Evolutionary conservation across 192 early-diverging fungal species (phyloP).

Genomic region (Kappamyces sp.): DNA sequence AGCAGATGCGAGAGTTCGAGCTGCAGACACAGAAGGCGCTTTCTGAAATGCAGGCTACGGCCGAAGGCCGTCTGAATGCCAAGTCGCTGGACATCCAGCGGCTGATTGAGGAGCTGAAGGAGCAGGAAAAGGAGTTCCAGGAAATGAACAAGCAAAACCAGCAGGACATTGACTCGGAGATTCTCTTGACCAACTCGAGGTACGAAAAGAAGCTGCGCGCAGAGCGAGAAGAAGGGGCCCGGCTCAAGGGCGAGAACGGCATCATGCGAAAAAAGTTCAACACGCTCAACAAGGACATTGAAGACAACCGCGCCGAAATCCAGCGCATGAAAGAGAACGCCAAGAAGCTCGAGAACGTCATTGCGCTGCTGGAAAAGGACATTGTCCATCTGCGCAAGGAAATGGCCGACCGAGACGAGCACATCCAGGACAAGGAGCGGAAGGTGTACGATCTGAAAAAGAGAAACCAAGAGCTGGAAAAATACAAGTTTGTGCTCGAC

Average conservation of each 20-base stretch:
- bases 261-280: constrained; percentile 64
- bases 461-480: constrained; percentile 59
- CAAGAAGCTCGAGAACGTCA: constrained; percentile 38
- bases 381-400: constrained; percentile 45
- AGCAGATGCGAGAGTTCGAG: constrained; percentile 36
- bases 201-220: constrained; percentile 42
- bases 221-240: constrained; percentile 47
- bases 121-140: constrained; percentile 34
- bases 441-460: constrained; percentile 55
- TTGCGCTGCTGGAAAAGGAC: constrained; percentile 47
- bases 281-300: constrained; percentile 54
- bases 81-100: constrained; percentile 42
- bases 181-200: constrained; percentile 25
- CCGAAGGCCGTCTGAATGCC: constrained; percentile 33
- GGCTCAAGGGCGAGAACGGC: constrained; percentile 57
- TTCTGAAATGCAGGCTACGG: constrained; percentile 29
- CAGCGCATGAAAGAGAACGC: constrained; percentile 41
- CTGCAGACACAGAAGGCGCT: constrained; percentile 23
- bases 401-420: constrained; percentile 49
- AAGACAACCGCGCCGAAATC: constrained; percentile 45
- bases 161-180: constrained; percentile 51
- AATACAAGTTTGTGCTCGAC: constrained; percentile 57
- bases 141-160: constrained; percentile 38
- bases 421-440: constrained; percentile 55
- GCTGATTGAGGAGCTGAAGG: constrained; percentile 24